Evolutionary conservation across 805 yeast species (phyloP).

Genomic region (Komagataella kurtzmanii): DNA sequence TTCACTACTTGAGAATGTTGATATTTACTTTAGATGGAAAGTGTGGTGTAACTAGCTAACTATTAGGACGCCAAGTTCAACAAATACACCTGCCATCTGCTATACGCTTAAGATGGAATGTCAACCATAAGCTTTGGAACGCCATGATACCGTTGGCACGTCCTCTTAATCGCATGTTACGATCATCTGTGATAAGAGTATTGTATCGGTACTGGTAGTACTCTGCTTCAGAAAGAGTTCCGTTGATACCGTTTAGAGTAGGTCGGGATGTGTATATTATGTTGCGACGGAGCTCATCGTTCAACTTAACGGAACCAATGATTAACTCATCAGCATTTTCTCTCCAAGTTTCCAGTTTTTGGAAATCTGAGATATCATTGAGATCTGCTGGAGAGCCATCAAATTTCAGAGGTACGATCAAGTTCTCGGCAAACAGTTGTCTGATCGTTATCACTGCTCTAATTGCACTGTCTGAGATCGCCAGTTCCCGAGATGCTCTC

Average conservation of each 20-base stretch:
- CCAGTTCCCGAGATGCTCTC: conserved; percentile 57
- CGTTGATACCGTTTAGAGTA: background rate
- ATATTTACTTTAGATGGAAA: background rate
- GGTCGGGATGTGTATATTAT: conserved; percentile 4
- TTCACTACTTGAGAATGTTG: background rate
- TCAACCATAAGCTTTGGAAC: conserved; percentile 49
- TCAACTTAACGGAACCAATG: conserved; percentile 29
- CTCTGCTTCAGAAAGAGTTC: conserved; percentile 9
- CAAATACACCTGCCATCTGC: conserved; percentile 33
- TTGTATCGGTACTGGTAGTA: conserved; percentile 32
- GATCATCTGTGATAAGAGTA: conserved; percentile 59
- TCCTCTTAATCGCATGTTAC: conserved; percentile 57
- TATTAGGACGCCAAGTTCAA: background rate
- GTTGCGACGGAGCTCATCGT: conserved; percentile 16
- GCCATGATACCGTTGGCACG: conserved; percentile 40
- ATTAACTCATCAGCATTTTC: conserved; percentile 60
- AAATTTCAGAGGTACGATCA: conserved; percentile 46
- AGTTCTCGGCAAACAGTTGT: conserved; percentile 44
- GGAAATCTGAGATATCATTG: conserved; percentile 64
- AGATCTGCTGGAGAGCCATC: conserved; percentile 58
- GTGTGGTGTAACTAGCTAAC: background rate
- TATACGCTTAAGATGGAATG: conserved; percentile 31
- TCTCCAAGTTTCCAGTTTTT: conserved; percentile 61
- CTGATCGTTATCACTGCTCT: conserved; percentile 65
- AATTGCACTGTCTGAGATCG: conserved; percentile 70